Conservation (phyloP, 345 rosid genomes). For the Euphorbia pulcherrima region DNA sequence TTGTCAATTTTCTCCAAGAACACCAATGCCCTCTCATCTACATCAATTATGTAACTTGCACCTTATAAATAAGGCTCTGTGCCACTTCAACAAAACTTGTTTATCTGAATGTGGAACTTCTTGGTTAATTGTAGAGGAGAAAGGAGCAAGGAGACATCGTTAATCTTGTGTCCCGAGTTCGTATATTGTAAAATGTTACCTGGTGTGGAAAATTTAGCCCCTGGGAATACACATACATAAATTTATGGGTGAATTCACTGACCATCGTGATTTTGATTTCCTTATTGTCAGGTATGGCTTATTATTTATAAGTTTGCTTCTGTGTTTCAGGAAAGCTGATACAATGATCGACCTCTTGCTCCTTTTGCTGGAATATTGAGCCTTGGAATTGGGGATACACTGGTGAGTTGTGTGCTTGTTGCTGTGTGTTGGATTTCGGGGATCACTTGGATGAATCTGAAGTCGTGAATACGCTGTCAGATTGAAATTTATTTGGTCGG, state of each 20-base stretch:
- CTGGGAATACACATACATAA: constrained; percentile 67
- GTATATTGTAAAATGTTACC: constrained; percentile 15
- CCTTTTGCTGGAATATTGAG: constrained; percentile 97
- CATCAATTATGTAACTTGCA: too few relatives aligned
- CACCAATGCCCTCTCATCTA: too few relatives aligned
- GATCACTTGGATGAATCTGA: too few relatives aligned
- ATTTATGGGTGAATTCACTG: constrained; percentile 94
- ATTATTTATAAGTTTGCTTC: constrained; percentile 7
- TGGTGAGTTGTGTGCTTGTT: constrained; percentile 54
- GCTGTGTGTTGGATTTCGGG: too few relatives aligned
- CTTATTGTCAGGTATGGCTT: constrained; percentile 72
- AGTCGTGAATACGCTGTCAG: too few relatives aligned
- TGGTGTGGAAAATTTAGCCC: constrained; percentile 94
- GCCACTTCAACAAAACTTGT: background rate
- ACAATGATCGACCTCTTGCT: constrained; percentile 87
- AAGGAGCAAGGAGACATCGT: background rate
- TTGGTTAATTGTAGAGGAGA: background rate
- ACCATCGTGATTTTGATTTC: constrained; percentile 92
- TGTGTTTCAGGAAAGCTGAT: constrained; percentile 16
- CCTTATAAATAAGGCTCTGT: background rate
- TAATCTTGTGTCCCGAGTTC: background rate
- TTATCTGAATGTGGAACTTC: background rate
- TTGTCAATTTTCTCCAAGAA: too few relatives aligned
- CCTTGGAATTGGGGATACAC: constrained; percentile 96
- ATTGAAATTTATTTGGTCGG: too few relatives aligned